These are phyloP conservation scores for Peribolospora kevripleyi DNA, from an alignment of 768 basidiomycete genomes.

Conservation along the genomic window DNA sequence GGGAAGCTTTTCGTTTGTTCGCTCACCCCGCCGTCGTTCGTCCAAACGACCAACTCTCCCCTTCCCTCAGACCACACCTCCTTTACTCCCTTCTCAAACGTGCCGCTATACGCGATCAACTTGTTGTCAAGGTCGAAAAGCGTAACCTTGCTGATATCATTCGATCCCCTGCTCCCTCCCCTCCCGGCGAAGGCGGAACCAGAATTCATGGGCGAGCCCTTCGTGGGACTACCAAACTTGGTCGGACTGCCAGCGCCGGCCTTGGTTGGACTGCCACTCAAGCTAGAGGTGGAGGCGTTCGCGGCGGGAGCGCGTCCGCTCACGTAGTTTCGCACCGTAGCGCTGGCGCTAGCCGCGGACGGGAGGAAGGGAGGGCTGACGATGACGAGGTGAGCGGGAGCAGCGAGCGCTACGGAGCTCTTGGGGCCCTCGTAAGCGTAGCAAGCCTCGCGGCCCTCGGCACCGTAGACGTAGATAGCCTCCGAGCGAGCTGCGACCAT, in stretches of 20 bases:
- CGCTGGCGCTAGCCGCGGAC: slow-evolving; percentile 37
- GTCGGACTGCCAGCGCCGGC: slow-evolving; percentile 3
- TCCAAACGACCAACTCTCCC: slow-evolving; percentile 42
- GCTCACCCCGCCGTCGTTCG: slow-evolving; percentile 50
- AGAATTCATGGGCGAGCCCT: slow-evolving; percentile 15
- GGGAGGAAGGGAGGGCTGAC: slow-evolving; percentile 64
- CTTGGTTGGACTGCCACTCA: slow-evolving; percentile 1
- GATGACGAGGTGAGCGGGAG: slow-evolving; percentile 43
- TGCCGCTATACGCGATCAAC: slow-evolving; percentile 40
- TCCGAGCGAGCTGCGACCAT: slow-evolving; percentile 76
- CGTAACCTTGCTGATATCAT: not conserved
- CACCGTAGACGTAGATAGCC: slow-evolving; percentile 63
- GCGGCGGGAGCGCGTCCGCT: slow-evolving; percentile 29
- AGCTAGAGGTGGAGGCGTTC: not conserved
- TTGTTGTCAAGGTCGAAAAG: not conserved
- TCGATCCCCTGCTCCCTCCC: slow-evolving; percentile 11
- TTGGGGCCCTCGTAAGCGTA: slow-evolving; percentile 51
- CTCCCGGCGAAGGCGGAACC: slow-evolving; percentile 2
- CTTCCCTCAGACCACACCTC: slow-evolving; percentile 65
- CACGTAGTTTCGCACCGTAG: slow-evolving; percentile 45
- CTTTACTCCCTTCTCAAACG: slow-evolving; percentile 58
- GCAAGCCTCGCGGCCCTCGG: slow-evolving; percentile 56
- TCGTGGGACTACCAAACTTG: slow-evolving; percentile 29
- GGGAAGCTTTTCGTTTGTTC: not conserved
- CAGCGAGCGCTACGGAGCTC: not conserved